phyloP scores from a whole-genome alignment of 179 eudicot species.

The Heliamphora pulchella region DNA sequence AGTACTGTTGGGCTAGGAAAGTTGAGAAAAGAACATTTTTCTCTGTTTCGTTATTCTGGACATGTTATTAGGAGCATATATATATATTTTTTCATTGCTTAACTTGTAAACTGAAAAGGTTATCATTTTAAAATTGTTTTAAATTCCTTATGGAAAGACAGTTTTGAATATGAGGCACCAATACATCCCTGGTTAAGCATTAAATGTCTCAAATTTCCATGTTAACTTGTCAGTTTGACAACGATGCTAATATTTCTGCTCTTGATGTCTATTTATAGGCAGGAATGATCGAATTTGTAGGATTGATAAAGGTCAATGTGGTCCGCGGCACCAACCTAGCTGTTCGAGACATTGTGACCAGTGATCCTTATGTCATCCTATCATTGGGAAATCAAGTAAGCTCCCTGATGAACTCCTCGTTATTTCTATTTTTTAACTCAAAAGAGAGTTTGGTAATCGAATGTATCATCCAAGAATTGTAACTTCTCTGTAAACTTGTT shows the following conservation, averaged over 20 bases:
- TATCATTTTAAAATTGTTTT: neutral
- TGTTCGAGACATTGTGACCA: constrained; percentile 77
- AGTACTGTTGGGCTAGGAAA: neutral
- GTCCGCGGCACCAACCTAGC: constrained; percentile 91
- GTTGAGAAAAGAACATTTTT: constrained; percentile 2
- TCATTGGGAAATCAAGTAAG: constrained; percentile 86
- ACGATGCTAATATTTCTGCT: constrained; percentile 2
- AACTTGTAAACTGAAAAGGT: neutral
- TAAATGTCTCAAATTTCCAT: neutral
- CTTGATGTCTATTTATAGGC: constrained; percentile 42
- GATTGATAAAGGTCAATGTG: constrained; percentile 80
- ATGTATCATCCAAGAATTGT: neutral
- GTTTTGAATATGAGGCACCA: too few relatives aligned
- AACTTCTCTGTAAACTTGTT: constrained; percentile 23
- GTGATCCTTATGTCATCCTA: constrained; percentile 92
- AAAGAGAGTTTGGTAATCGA: neutral
- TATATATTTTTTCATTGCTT: neutral
- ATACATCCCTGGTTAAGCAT: neutral
- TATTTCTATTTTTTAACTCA: neutral
- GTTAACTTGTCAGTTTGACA: neutral
- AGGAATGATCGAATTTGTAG: constrained; percentile 95
- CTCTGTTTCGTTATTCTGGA: too few relatives aligned
- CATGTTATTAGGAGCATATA: too few relatives aligned
- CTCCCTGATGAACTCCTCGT: constrained; percentile 9
- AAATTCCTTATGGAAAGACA: neutral